Evolutionary conservation across 495 filamentous ascomycete species (phyloP), one percentile per base, ranked within the genome.

Genomic region (Penicillium steckii): DNA sequence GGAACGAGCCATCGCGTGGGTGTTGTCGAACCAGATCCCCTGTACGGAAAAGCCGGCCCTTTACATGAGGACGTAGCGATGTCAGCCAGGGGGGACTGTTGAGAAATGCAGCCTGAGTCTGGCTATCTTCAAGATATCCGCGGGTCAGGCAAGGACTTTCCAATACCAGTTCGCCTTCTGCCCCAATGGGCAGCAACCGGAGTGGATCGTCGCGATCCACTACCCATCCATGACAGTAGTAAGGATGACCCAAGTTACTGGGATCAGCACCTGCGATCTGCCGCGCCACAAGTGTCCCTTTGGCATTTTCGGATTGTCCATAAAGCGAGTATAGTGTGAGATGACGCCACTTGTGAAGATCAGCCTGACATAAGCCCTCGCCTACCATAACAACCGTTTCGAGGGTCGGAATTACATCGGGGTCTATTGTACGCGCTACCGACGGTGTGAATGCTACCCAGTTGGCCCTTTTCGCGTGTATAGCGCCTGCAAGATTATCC

Each of bases 101-200:
- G 22, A 83, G 68, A 52, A 81, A 83, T 3, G 66, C 67, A 3
- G 63, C 60, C 8, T 46, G 56, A 0, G 78, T 83, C 54, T 72
- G 63, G 41, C 71, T 71, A 1, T 72, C 63, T 4, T 79, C 70
- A 7, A 83, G 58, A 50, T 85, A 85, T 0, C 76, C 77, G 0
- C 68, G 57, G 0, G 71, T 75, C 0, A 84, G 65, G 19, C 73
- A 64, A 3, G 74, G 73, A 0, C 82, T 81, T 64, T 81, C 79
- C n/a, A 86, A 64, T 13, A 79, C 42, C n/a, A 85, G 66, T 58
- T 86, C 83, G 8, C 82, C 83, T 5, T 77, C 62, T 7, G 59
- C 48, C 3, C 81, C 81, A 23, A 85, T 53, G 0, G 79, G 77
- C 19, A 71, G 53, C 22, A 85, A 71, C 2, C 61, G 56, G 38